Evolutionary conservation across 2,329 filamentous ascomycete species (phyloP).

Genomic region (Thelonectria rubi): DNA sequence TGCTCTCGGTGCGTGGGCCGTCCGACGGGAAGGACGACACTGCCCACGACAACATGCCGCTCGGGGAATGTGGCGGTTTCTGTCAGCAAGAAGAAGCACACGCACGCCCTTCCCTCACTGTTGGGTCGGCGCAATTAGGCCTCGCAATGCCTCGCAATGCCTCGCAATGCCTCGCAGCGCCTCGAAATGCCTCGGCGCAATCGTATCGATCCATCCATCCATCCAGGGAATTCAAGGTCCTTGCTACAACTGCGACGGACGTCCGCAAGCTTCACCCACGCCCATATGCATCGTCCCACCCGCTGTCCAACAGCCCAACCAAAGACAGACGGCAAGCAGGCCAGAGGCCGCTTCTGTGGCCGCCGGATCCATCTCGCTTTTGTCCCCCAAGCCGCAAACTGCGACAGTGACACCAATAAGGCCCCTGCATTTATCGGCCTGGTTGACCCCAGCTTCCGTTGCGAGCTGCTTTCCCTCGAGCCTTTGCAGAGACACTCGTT

Average conservation of each 20-base stretch:
- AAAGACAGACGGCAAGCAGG: constrained; percentile 3
- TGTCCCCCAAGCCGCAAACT: constrained; percentile 26
- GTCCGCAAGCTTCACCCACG: constrained; percentile 10
- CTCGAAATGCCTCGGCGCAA: constrained; percentile 11
- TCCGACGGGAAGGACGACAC: not conserved
- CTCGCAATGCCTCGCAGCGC: not conserved
- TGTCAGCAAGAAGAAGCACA: not conserved
- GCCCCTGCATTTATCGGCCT: constrained; percentile 29
- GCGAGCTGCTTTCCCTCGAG: constrained; percentile 3
- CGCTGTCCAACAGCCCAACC: constrained; percentile 10
- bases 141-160: not conserved
- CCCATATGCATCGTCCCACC: constrained; percentile 15
- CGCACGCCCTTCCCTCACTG: not conserved
- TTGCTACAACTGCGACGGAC: constrained; percentile 4
- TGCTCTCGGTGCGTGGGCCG: constrained; percentile 12
- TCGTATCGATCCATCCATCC: constrained; percentile 8
- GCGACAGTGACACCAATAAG: constrained; percentile 24
- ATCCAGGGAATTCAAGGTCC: constrained; percentile 12
- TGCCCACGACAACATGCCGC: not conserved
- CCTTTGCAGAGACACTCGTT: constrained; percentile 4
- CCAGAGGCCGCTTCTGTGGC: constrained; percentile 3
- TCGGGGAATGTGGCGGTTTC: not conserved
- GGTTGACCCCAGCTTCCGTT: constrained; percentile 24
- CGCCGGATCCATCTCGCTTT: constrained; percentile 18
- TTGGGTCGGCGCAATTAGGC: not conserved